Evolutionary conservation across 192 early-diverging fungal genomes (phyloP), one percentile per base, ranked within the genome.

Genomic region (Neocallimastix lanati): DNA sequence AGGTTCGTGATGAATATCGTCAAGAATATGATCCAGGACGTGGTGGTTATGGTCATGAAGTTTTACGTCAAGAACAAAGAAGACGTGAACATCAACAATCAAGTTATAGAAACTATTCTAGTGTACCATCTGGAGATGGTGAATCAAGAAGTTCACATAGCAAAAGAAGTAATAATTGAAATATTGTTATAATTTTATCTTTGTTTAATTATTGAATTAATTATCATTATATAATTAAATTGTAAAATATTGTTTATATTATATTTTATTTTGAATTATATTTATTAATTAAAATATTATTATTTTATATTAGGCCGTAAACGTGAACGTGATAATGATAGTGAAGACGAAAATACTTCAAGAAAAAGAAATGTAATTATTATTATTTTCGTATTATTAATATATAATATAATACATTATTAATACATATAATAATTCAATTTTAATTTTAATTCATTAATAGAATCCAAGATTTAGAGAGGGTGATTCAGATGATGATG

Each of bases 21-120:
- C 89, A 91, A 76, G 97, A 99, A 76, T 99, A 93, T 82, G 97
- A 99, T 83, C 92, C 93, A 58, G 96, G 94, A 12, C 90, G 96
- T 40, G 97, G 97, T 77, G 97, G 97, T 7, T 99, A 94, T 94
- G 96, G 96, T 13, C 40, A 50, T 80, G 94, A 94, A 80, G 86
- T 92, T 76, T 85, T 88, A 50, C 86, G 92, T 25, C 82, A 86
- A 81, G 88, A 91, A 82, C 83, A 79, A 82, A 85, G 79, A 84
- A 85, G 80, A 28, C 50, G 79, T 77, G 88, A 50, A 50, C 40
- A 50, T 50, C 40, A 50, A 50, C 40, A 50, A 50, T 50, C 40
- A 1, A 21, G 16, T 21, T 50, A 50, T 50, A 50, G 40, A 21
- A 21, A 50, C 6, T 50, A 50, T 33, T 33, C 30, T 6, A 33